Conservation (phyloP, 2,329 filamentous ascomycete species). For the Sphaerulina vaccinii region DNA sequence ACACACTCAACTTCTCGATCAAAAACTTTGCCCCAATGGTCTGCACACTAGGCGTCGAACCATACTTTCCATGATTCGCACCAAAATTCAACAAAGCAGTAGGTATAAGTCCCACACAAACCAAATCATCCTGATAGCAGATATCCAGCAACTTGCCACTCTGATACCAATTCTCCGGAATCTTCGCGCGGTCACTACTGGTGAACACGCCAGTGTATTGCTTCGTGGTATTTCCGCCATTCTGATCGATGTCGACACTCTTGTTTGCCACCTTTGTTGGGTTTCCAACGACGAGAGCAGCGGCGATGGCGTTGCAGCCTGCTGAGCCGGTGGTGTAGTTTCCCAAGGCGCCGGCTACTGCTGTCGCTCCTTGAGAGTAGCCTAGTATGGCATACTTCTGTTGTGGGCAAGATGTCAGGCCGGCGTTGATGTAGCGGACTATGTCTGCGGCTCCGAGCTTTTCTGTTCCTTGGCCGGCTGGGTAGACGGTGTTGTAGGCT, state of each 20-base stretch:
- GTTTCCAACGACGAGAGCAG: slow-evolving; percentile 40
- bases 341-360: slow-evolving; percentile 39
- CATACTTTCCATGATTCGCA: slow-evolving; percentile 34
- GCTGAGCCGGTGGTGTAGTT: slow-evolving; percentile 33
- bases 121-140: slow-evolving; percentile 37
- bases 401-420: slow-evolving; percentile 28
- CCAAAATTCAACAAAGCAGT: slow-evolving; percentile 33
- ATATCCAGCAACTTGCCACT: slow-evolving; percentile 42
- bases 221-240: slow-evolving; percentile 36
- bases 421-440: slow-evolving; percentile 33
- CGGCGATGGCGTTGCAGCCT: slow-evolving; percentile 39
- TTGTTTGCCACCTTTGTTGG: too few relatives aligned
- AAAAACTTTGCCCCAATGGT: slow-evolving; percentile 32
- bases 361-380: slow-evolving; percentile 39
- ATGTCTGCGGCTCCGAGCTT: slow-evolving; percentile 36
- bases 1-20: slow-evolving; percentile 18
- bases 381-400: slow-evolving; percentile 41
- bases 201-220: slow-evolving; percentile 33
- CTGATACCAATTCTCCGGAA: slow-evolving; percentile 36
- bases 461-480: slow-evolving; percentile 33
- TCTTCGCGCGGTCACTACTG: slow-evolving; percentile 24
- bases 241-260: slow-evolving; percentile 38
- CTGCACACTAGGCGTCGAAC: slow-evolving; percentile 30
- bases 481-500: slow-evolving; percentile 39
- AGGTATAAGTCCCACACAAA: slow-evolving; percentile 41